Evolutionary conservation across 2,329 filamentous ascomycete species (phyloP).

Genomic region (Sarocladium oryzae): DNA sequence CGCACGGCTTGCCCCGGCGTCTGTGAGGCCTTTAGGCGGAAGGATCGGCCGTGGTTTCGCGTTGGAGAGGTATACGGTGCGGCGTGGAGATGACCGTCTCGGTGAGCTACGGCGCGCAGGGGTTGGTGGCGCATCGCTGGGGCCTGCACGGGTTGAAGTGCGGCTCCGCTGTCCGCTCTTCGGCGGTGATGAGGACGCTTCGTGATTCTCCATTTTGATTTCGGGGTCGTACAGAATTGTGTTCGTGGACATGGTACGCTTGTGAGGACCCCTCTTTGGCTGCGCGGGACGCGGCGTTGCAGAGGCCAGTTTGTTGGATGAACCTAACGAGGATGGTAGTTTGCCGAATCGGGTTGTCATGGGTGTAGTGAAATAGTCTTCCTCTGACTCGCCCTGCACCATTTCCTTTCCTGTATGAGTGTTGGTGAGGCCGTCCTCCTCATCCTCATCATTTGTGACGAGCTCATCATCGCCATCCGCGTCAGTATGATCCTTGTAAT

Average conservation of each 20-base stretch:
- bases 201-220: constrained; percentile 29
- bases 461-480: constrained; percentile 87
- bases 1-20: constrained; percentile 30
- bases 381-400: constrained; percentile 28
- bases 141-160: constrained; percentile 4
- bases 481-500: constrained; percentile 61
- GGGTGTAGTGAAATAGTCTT: constrained; percentile 51
- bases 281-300: constrained; percentile 25
- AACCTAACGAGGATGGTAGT: constrained; percentile 27
- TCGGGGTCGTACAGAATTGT: constrained; percentile 80
- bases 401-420: constrained; percentile 21
- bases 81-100: constrained; percentile 40
- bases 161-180: constrained; percentile 13
- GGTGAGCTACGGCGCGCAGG: constrained; percentile 34
- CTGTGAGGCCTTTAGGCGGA: constrained; percentile 31
- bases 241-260: constrained; percentile 69
- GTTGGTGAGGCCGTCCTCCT: constrained; percentile 47
- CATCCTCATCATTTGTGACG: constrained; percentile 71
- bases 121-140: constrained; percentile 1
- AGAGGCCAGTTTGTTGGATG: constrained; percentile 21
- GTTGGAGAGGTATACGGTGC: constrained; percentile 32
- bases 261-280: constrained; percentile 45
- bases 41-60: constrained; percentile 52
- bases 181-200: constrained; percentile 37
- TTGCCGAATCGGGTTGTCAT: constrained; percentile 34